Conservation (phyloP, 169 alveolate species). For the Hepatocystis sp. region DNA sequence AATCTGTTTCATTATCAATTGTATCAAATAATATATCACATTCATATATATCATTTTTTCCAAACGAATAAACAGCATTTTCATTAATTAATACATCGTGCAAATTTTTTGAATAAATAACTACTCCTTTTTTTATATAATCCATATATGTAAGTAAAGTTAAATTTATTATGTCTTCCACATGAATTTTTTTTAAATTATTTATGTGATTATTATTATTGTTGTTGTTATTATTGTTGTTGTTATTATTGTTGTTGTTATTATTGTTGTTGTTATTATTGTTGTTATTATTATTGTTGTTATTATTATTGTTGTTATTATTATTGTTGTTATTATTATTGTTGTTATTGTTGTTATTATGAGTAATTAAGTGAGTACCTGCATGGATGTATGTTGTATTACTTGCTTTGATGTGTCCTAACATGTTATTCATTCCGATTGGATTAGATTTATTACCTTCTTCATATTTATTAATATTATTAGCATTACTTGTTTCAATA, state of each 20-base stretch:
- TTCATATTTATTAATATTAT: too few species aligned
- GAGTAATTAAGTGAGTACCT: too few species aligned
- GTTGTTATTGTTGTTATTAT: too few species aligned
- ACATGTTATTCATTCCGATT: too few species aligned
- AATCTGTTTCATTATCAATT: conserved; percentile 9
- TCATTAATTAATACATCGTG: not conserved
- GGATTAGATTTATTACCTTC: too few species aligned
- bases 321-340: too few species aligned
- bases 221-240: not conserved
- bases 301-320: too few species aligned
- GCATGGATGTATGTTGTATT: too few species aligned
- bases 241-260: not conserved
- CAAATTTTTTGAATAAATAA: conserved; percentile 9
- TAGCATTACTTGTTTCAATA: too few species aligned
- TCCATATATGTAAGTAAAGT: conserved; percentile 33
- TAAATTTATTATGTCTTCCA: conserved; percentile 38
- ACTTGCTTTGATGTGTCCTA: too few species aligned
- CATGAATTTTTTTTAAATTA: conserved; percentile 8
- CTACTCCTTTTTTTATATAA: conserved; percentile 16
- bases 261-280: not conserved
- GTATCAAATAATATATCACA: conserved; percentile 39
- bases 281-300: too few species aligned
- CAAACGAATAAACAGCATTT: not conserved
- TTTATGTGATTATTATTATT: not conserved
- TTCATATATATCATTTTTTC: conserved; percentile 63